Evolutionary conservation across 2,329 filamentous ascomycete species (phyloP).

Genomic region (Sclerotinia borealis): DNA sequence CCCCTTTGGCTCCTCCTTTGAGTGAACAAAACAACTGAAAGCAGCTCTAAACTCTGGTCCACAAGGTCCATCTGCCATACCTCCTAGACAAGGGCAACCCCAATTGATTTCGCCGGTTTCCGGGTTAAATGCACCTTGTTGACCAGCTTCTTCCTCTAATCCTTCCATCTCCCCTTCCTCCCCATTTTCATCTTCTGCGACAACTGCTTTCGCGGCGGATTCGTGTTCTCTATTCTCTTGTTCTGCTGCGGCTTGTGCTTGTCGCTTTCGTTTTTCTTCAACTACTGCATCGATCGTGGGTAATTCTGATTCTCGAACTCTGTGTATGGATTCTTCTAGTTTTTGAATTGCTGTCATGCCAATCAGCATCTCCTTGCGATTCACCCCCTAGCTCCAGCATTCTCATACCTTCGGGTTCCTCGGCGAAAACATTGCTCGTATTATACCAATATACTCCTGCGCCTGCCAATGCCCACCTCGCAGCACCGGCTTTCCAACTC

Average conservation of each 20-base stretch:
- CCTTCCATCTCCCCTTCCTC: slow-evolving; percentile 39
- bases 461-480: slow-evolving; percentile 69
- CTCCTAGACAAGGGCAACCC: slow-evolving; percentile 96
- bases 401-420: slow-evolving; percentile 65
- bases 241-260: slow-evolving; percentile 27
- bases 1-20: slow-evolving; percentile 89
- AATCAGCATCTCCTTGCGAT: slow-evolving; percentile 20
- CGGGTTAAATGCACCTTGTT: slow-evolving; percentile 93
- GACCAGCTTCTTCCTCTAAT: slow-evolving; percentile 73
- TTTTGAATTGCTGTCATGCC: slow-evolving; percentile 29
- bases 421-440: slow-evolving; percentile 80
- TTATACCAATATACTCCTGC: slow-evolving; percentile 90
- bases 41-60: slow-evolving; percentile 92
- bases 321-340: slow-evolving; percentile 33
- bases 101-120: slow-evolving; percentile 99
- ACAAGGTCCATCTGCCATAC: slow-evolving; percentile 94
- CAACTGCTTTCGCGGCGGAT: slow-evolving; percentile 18
- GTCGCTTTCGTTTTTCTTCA: slow-evolving; percentile 49
- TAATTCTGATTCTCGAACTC: slow-evolving; percentile 44
- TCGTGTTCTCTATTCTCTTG: slow-evolving; percentile 22
- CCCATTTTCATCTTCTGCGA: slow-evolving; percentile 20
- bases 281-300: slow-evolving; percentile 63
- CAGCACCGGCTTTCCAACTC: slow-evolving; percentile 72
- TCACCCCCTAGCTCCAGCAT: slow-evolving; percentile 30
- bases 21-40: slow-evolving; percentile 98